Evolutionary conservation across 2,329 filamentous ascomycete genomes (phyloP), one percentile per base, ranked within the genome.

Genomic region (Alternaria arborescens): DNA sequence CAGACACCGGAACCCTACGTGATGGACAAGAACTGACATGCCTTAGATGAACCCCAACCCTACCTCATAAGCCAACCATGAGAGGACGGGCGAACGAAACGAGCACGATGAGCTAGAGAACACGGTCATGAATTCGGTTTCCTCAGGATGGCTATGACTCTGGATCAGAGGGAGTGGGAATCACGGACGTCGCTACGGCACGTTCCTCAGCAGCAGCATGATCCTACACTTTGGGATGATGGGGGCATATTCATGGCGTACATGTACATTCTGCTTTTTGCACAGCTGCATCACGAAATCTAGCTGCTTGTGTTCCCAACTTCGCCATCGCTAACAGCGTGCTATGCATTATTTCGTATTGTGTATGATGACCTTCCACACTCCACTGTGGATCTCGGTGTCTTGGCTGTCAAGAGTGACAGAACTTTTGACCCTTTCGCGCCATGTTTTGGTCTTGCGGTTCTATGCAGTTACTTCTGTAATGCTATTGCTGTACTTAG

Each of bases 11-110:
- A 14, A 14, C n/a, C 8, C 8, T 43, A 11, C n/a, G 18, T n/a
- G 16, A 54, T 30, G 26, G 34, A 16, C 32, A 51, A 52, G 55
- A 55, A 55, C 65, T 70, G 64, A 71, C 55, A 11, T 24, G 30
- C 57, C 16, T 5, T 51, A 91, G 91, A 94, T 94, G 91, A 94
- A 94, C 89, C 90, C 91, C 82, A 93, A 93, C 88, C 91, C 91
- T 78, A 88, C 88, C 80, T 80, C 88, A 76, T 92, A 91, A 75
- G 66, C 71, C 70, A 69, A 62, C 61, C 56, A 55, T 52, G 64
- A 56, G 47, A 55, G 65, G 60, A 46, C 67, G 66, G 66, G 68
- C 61, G 61, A 66, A 65, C 56, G 68, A 73, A 68, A 71, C 63
- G 70, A 72, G 68, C 69, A 71, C 69, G 65, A 73, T 70, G 69